Base-by-base conservation (phyloP, 1,139 yeast genomes). In the Geotrichum carabidarum region DNA sequence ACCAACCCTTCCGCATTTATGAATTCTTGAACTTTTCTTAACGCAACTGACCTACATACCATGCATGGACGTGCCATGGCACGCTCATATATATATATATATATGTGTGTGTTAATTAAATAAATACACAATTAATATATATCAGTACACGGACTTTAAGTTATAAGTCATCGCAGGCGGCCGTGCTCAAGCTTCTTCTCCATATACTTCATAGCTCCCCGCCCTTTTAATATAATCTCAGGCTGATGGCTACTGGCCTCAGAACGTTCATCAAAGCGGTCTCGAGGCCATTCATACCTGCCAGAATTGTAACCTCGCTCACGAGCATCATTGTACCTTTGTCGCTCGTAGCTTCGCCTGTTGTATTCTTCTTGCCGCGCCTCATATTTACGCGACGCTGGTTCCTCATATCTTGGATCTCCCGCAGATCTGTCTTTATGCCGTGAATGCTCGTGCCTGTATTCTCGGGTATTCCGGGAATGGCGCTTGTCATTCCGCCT, bases 161-260 rank as follows among this genome's bases (percentile, higher is more conserved):
- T n/a, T n/a, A n/a, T n/a, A n/a, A n/a, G 12, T 17, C 15, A 38
- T 12, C 22, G 22, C 14, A 41, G 15, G n/a, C 48, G 48, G 30
- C 48, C 48, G 12, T 8, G 48, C 40, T 44, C 48, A 15, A 6
- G 34, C 30, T 38, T 22, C 36, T 53, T 50, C 7, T 70, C 66
- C 55, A 63, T 55, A 50, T 50, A 65, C 44, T 61, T 63, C 68
- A 65, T 66, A 0, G 59, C 56, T 8, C 70, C 70, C n/a, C 70
- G 59, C 1, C 70, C 70, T 48, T 66, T 66, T 42, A 66, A 55
- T 8, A 65, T 54, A 8, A 64, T 50, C 11, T 56, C 55, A 4
- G 56, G 45, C 8, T 38, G 35, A 15, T 22, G 22, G 12, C 40
- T 8, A n/a, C 22, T 15, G 3, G 17, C n/a, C 27, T 34, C 36